Evolutionary conservation across 768 basidiomycete genomes (phyloP).

Genomic region (Sistotremastrum niveocremeum): DNA sequence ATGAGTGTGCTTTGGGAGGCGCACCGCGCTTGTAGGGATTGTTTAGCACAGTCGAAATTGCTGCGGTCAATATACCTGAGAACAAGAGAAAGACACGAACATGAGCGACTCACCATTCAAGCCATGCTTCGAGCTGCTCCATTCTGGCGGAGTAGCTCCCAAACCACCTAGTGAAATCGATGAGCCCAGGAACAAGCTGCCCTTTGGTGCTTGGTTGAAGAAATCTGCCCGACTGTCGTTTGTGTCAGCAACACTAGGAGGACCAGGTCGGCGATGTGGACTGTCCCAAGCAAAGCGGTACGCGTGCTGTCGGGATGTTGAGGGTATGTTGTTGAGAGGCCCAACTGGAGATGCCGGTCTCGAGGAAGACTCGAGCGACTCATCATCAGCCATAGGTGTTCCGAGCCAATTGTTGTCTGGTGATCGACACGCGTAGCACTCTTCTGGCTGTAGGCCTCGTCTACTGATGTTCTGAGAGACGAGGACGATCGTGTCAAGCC

Average conservation of each 20-base stretch:
- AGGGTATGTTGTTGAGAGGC: slow-evolving; percentile 27
- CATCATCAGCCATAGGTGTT: too few species aligned
- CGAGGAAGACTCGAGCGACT: slow-evolving; percentile 19
- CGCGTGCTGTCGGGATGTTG: slow-evolving; percentile 29
- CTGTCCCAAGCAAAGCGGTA: slow-evolving; percentile 73
- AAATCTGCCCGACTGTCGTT: slow-evolving; percentile 57
- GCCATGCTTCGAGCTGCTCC: slow-evolving; percentile 74
- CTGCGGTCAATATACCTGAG: slow-evolving; percentile 25
- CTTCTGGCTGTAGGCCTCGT: too few species aligned
- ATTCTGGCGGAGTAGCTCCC: slow-evolving; percentile 43
- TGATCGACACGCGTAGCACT: too few species aligned
- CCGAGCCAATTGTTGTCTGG: too few species aligned
- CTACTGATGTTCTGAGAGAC: too few species aligned
- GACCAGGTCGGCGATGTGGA: slow-evolving; percentile 39
- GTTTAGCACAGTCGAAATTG: slow-evolving; percentile 87
- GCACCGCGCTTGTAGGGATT: slow-evolving; percentile 76
- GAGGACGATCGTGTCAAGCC: too few species aligned
- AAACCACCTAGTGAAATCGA: slow-evolving; percentile 29
- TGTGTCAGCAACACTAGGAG: slow-evolving; percentile 56
- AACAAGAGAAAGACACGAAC: slow-evolving; percentile 1
- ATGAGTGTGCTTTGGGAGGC: slow-evolving; percentile 78
- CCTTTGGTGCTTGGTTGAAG: slow-evolving; percentile 29
- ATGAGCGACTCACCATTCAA: slow-evolving; percentile 59
- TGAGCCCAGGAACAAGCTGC: slow-evolving; percentile 34
- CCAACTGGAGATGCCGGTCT: slow-evolving; percentile 43